These are phyloP conservation scores for Coemansia asiatica DNA, from an alignment of 192 early-diverging fungal species.

Conservation along the genomic window DNA sequence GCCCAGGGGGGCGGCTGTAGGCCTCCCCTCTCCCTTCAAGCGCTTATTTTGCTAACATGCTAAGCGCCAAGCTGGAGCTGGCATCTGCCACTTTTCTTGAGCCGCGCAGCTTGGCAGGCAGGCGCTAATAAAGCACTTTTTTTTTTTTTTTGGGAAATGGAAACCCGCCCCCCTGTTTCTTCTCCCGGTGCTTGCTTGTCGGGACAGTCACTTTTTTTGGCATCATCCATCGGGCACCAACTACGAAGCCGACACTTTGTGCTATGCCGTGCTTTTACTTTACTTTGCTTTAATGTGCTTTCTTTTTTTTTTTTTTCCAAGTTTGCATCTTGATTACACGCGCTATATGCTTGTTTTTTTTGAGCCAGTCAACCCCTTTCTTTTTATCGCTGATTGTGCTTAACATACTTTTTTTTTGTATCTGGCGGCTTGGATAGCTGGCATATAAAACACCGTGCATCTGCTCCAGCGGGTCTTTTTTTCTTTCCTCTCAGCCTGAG, in stretches of 20 bases:
- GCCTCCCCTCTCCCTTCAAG: not conserved
- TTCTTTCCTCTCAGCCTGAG: not conserved
- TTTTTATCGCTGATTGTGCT: not conserved
- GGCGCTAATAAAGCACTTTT: not conserved
- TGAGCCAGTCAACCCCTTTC: not conserved
- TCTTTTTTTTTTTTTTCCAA: too few species aligned
- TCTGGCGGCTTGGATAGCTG: not conserved
- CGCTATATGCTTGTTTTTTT: not conserved
- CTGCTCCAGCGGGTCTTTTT: slow-evolving; percentile 11
- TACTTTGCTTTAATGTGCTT: too few species aligned
- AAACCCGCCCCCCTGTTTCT: slow-evolving; percentile 8
- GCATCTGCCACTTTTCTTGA: not conserved
- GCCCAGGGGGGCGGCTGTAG: not conserved
- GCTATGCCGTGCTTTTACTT: not conserved
- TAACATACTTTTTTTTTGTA: not conserved
- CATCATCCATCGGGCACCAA: slow-evolving; percentile 1
- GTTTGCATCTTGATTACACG: not conserved
- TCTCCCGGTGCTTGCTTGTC: slow-evolving; percentile 5
- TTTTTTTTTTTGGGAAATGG: slow-evolving; percentile 5
- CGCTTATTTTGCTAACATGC: slow-evolving; percentile 4
- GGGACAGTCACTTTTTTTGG: not conserved
- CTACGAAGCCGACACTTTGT: not conserved
- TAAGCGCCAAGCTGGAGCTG: slow-evolving; percentile 10
- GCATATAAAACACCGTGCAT: slow-evolving; percentile 25
- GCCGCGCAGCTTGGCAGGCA: not conserved